phyloP scores from a whole-genome alignment of 495 filamentous ascomycete genomes.

The Staphylotrichum tortipilum region DNA sequence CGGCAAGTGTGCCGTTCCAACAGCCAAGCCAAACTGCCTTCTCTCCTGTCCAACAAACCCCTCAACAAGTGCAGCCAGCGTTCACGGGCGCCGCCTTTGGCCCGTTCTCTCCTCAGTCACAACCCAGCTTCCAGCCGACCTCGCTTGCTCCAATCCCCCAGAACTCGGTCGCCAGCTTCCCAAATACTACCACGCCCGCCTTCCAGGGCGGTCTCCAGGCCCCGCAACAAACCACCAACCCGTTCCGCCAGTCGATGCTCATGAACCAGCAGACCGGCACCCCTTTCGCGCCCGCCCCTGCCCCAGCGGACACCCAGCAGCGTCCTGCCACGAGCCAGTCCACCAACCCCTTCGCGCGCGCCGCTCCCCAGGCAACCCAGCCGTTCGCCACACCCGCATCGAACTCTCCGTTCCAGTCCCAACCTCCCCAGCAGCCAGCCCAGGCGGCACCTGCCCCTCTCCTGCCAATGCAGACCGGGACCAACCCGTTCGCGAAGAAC shows the following conservation, averaged over 20 bases:
- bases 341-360: conserved; percentile 78
- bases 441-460: conserved; percentile 32
- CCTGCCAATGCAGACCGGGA: conserved; percentile 56
- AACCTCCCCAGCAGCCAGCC: conserved; percentile 36
- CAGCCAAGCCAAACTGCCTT: conserved; percentile 39
- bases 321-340: conserved; percentile 48
- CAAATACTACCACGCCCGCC: conserved; percentile 28
- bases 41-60: conserved; percentile 34
- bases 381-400: conserved; percentile 39
- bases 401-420: conserved; percentile 42
- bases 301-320: conserved; percentile 24
- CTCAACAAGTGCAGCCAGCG: conserved; percentile 36
- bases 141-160: conserved; percentile 57
- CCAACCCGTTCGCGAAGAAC: conserved; percentile 60
- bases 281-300: conserved; percentile 16
- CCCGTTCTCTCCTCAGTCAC: conserved; percentile 64
- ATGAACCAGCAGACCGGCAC: conserved; percentile 44
- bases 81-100: conserved; percentile 83
- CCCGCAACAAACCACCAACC: conserved; percentile 63
- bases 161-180: conserved; percentile 47
- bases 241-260: conserved; percentile 82
- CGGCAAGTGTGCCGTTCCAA: conserved; percentile 40
- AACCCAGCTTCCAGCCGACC: conserved; percentile 41
- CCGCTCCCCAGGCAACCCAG: conserved; percentile 41
- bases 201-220: conserved; percentile 40